These are phyloP conservation scores for Rickenella mellea DNA, from an alignment of 768 basidiomycete genomes.

Conservation along the genomic window DNA sequence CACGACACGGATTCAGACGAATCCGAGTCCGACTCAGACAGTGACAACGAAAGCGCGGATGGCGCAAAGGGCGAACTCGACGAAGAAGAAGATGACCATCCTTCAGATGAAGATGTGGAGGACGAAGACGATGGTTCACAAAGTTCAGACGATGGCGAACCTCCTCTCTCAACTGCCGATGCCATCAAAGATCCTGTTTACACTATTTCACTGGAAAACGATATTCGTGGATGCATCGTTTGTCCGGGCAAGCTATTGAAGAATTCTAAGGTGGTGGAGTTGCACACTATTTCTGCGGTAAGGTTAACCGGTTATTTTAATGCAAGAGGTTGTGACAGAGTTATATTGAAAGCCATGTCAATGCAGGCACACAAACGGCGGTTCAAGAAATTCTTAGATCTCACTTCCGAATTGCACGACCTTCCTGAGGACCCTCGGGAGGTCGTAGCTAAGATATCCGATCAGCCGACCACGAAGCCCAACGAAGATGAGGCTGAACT, in stretches of 20 bases:
- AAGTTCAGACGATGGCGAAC: slow-evolving; percentile 18
- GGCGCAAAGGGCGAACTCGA: not conserved
- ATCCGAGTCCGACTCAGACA: slow-evolving; percentile 40
- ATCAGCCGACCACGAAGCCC: slow-evolving; percentile 1
- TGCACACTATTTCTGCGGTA: slow-evolving; percentile 58
- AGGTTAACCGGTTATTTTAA: slow-evolving; percentile 32
- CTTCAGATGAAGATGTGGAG: slow-evolving; percentile 13
- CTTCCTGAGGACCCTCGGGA: slow-evolving; percentile 40
- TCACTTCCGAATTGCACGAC: slow-evolving; percentile 26
- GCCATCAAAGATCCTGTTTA: slow-evolving; percentile 60
- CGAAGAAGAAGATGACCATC: slow-evolving; percentile 11
- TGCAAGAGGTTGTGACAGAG: no score
- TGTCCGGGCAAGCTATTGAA: slow-evolving; percentile 73
- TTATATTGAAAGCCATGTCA: slow-evolving; percentile 7
- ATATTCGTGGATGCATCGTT: slow-evolving; percentile 48
- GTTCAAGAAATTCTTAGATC: slow-evolving; percentile 36
- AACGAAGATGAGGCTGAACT: slow-evolving; percentile 5
- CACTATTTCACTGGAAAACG: slow-evolving; percentile 43
- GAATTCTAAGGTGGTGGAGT: slow-evolving; percentile 39
- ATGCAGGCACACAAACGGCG: slow-evolving; percentile 57
- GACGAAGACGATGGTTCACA: slow-evolving; percentile 8
- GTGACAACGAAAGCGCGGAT: slow-evolving; percentile 17
- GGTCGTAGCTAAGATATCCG: slow-evolving; percentile 17
- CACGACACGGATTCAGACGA: slow-evolving; percentile 74
- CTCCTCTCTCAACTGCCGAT: slow-evolving; percentile 44